A percentile compares a stretch with the other conserved stretches of the same genome.
Conservation (phyloP, 345 rosid genomes). For the Citrus sp. region DNA sequence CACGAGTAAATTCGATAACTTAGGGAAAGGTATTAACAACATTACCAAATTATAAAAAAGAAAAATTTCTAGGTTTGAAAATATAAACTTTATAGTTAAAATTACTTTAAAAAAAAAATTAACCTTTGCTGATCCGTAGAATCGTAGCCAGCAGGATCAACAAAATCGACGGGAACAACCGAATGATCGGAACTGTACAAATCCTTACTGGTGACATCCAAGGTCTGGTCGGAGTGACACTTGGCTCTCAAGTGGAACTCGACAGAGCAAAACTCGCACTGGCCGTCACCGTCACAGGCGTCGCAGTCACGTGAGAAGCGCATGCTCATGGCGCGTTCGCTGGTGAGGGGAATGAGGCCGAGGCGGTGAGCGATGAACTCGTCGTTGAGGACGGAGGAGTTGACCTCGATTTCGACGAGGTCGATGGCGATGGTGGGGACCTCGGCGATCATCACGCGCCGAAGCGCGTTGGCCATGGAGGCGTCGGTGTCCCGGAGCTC, state of each 20-base stretch:
- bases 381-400: conserved; percentile 87
- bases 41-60: neutral
- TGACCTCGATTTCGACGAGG: conserved; percentile 87
- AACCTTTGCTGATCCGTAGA: conserved; percentile 64
- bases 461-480: conserved; percentile 92
- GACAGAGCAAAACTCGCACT: conserved; percentile 95
- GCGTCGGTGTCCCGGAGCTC: conserved; percentile 95
- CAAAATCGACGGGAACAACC: conserved; percentile 80
- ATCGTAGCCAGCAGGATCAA: conserved; percentile 50
- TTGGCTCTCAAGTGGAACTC: conserved; percentile 82
- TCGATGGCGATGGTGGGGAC: conserved; percentile 97
- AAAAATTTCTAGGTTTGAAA: neutral
- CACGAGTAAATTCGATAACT: neutral
- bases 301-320: conserved; percentile 95
- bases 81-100: neutral
- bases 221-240: conserved; percentile 79
- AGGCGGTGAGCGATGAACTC: conserved; percentile 97
- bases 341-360: conserved; percentile 87
- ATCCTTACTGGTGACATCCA: conserved; percentile 87
- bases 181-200: conserved; percentile 78
- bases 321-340: conserved; percentile 90
- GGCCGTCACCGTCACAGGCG: conserved; percentile 95
- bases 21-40: neutral
- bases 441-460: conserved; percentile 95
- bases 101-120: neutral